Base-by-base conservation (phyloP, 2,329 filamentous ascomycete species). In the Aureobasidium subglaciale region DNA sequence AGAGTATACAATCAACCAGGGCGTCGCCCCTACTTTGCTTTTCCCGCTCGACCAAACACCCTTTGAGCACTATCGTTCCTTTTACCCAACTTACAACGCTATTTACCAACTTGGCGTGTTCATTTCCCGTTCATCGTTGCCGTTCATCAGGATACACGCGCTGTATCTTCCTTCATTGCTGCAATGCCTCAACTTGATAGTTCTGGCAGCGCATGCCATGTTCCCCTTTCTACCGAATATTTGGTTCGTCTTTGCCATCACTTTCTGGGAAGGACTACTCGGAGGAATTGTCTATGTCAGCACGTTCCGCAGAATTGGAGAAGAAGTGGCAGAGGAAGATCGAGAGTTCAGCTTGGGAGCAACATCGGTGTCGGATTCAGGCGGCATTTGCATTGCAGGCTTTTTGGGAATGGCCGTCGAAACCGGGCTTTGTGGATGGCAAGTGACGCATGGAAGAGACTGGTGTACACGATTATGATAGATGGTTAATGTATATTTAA, bases 1-100 rank as follows among this genome's bases (percentile, higher is more conserved):
- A 56, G 93, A 99, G 74, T 99, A 99, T 69, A 95, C 88, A 55
- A 96, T 97, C 71, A 97, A 97, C 73, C 91, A 96, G 74, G 92
- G 91, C 32, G 90, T 97, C 0, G 79, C 90, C 0, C 92, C 93
- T 1, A 96, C 90, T 0, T 76, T 97, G 0, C 80, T 99, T 4
- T 99, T 96, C 67, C 90, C 91, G 0, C 76, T 96, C 1, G 67
- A 78, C 1, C 72, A 80, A 10, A 86, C 88, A 1, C 93, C 93
- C 0, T 97, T 97, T 68, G 73, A 75, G 29, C 82, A 89, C 62
- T 93, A 85, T 68, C 85, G 92, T 37, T 86, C 85, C 29, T 97
- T 96, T 69, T 99, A 99, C 65, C 91, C 92, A 0, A 89, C 92
- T 59, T 99, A 99, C 70, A 87, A 87, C 60, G 91, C 95, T 56